Evolutionary conservation across 495 filamentous ascomycete genomes (phyloP), one percentile per base, ranked within the genome.

Genomic region (Cairneyella variabilis): DNA sequence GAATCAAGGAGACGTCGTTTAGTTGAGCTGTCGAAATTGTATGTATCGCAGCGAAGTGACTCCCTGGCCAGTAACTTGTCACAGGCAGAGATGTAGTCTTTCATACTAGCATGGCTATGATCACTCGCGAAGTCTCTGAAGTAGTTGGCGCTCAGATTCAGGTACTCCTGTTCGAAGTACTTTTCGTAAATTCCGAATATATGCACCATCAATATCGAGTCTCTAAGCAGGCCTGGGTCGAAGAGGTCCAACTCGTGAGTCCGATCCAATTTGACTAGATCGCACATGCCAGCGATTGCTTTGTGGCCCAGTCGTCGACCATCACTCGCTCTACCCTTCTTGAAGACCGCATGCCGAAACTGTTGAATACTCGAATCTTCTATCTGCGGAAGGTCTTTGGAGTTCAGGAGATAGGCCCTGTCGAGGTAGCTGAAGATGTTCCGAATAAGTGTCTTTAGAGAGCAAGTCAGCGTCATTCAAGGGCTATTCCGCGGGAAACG

Each of bases 371-470:
- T 71, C 65, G 80, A 71, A 58, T 83, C 82, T 57, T 82, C 75
- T 12, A 88, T 69, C 43, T 70, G 66, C 53, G 71, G 73, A n/a
- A 62, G 59, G 36, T 73, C 58, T 57, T 75, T 83, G 32, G 78
- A 79, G 27, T 83, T 82, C 1, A 96, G 72, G 18, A 98, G 78
- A 64, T 88, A 96, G 3, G 90, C 88, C 53, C 93, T 83, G 62
- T 98, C 92, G 49, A 98, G 75, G 57, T 91, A 97, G 63, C 87
- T 91, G 72, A 96, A 97, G 26, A 96, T 85, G 54, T 83, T 90
- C 50, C 89, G 79, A 46, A 98, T 76, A 17, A 79, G 84, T 34
- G 80, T 77, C 88, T 90, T 63, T 44, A 27, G 11, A 1, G n/a
- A 7, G 51, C 27, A 2, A 40, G 43, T 26, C 54, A 46, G 55